Conservation (phyloP, 768 basidiomycete species). For the Boletus rubropictus region DNA sequence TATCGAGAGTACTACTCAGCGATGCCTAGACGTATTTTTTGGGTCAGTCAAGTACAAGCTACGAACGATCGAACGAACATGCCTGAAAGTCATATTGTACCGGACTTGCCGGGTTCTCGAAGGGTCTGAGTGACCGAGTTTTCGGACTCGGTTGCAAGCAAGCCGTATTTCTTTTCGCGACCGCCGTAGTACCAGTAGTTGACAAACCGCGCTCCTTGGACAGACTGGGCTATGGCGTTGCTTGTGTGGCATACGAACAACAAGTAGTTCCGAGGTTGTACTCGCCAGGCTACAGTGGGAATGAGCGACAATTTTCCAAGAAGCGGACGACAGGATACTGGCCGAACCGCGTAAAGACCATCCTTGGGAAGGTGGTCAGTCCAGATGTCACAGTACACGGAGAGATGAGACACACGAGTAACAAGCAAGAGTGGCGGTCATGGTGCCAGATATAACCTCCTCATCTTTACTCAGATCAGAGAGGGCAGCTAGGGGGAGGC, state of each 20-base stretch:
- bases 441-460: conserved; percentile 93
- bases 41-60: not conserved
- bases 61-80: not conserved
- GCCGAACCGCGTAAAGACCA: conserved; percentile 97
- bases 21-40: conserved; percentile 4
- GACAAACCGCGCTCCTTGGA: conserved; percentile 80
- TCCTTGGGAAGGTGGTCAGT: conserved; percentile 27
- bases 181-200: conserved; percentile 92
- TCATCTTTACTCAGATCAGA: conserved; percentile 91
- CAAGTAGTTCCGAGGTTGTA: conserved; percentile 93
- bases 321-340: not conserved
- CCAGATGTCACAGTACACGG: conserved; percentile 5
- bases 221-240: conserved; percentile 78
- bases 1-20: conserved; percentile 14
- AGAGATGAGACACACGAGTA: conserved; percentile 75
- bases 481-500: conserved; percentile 89
- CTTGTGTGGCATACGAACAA: conserved; percentile 92
- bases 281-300: conserved; percentile 70
- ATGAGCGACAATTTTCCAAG: conserved; percentile 1
- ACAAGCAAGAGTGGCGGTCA: conserved; percentile 83
- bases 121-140: conserved; percentile 48
- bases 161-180: conserved; percentile 60
- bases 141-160: conserved; percentile 29
- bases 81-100: conserved; percentile 15
- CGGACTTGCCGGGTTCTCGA: conserved; percentile 34